Conservation (phyloP, 495 filamentous ascomycete genomes). For the Penicillium turbatum region DNA sequence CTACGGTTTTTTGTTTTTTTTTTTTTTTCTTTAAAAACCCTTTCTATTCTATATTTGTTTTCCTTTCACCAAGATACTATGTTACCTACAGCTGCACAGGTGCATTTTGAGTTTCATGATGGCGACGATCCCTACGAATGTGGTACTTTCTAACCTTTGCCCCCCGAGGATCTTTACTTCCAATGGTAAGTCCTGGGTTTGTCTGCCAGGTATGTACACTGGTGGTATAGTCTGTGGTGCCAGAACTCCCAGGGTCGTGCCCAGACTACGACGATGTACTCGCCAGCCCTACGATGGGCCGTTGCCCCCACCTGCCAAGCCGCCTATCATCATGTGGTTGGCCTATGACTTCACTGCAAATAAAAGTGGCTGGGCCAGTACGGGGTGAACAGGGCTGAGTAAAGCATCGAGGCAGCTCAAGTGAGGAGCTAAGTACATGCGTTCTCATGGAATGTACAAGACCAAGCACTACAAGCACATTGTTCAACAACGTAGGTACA, state of each 20-base stretch:
- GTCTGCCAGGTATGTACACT: background rate
- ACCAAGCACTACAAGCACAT: too few relatives aligned
- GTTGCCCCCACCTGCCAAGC: constrained; percentile 23
- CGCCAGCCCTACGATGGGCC: constrained; percentile 21
- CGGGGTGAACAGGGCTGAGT: background rate
- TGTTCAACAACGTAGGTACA: background rate
- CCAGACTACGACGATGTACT: constrained; percentile 8
- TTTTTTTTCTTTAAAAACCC: background rate
- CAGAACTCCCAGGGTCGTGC: background rate
- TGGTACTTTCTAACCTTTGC: background rate
- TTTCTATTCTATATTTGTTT: constrained; percentile 1
- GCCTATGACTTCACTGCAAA: constrained; percentile 19
- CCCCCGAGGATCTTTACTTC: constrained; percentile 2
- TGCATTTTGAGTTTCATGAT: constrained; percentile 3
- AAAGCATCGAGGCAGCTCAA: background rate
- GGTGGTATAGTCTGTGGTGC: constrained; percentile 2
- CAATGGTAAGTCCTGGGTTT: background rate
- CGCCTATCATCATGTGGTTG: constrained; percentile 6
- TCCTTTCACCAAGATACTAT: background rate
- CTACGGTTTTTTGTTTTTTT: background rate
- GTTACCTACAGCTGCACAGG: background rate
- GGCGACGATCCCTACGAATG: constrained; percentile 1
- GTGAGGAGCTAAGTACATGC: background rate
- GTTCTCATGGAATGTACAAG: background rate
- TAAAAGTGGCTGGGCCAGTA: background rate